Evolutionary conservation across 768 basidiomycete genomes (phyloP).

Genomic region (Neoboletus magnificus): DNA sequence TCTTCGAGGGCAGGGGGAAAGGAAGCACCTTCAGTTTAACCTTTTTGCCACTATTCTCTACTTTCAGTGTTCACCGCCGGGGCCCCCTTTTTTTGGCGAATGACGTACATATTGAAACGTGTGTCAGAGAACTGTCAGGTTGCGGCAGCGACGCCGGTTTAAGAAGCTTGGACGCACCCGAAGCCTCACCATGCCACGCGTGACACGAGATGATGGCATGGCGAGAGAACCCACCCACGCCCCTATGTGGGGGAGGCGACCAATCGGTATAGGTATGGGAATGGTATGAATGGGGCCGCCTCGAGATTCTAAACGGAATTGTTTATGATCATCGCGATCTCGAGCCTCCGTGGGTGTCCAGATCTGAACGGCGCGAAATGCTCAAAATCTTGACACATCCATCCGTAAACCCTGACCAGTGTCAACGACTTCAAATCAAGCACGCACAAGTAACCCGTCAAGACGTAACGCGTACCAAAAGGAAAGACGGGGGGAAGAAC

Average conservation of each 20-base stretch:
- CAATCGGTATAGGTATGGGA: background rate
- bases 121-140: background rate
- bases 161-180: background rate
- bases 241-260: background rate
- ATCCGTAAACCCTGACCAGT: background rate
- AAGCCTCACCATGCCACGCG: background rate
- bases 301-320: background rate
- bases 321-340: background rate
- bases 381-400: background rate
- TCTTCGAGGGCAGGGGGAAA: background rate
- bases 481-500: background rate
- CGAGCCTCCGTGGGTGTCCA: background rate
- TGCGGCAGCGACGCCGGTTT: background rate
- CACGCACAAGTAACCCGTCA: background rate
- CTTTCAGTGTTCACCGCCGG: background rate
- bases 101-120: conserved; percentile 2
- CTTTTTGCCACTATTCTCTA: conserved; percentile 1
- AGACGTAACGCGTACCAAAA: background rate
- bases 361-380: background rate
- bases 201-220: background rate
- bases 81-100: background rate
- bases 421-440: background rate
- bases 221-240: background rate
- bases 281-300: background rate
- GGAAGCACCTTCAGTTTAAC: conserved; percentile 4